Base-by-base conservation (phyloP, 2,329 filamentous ascomycete species). In the Polychaeton citri region DNA sequence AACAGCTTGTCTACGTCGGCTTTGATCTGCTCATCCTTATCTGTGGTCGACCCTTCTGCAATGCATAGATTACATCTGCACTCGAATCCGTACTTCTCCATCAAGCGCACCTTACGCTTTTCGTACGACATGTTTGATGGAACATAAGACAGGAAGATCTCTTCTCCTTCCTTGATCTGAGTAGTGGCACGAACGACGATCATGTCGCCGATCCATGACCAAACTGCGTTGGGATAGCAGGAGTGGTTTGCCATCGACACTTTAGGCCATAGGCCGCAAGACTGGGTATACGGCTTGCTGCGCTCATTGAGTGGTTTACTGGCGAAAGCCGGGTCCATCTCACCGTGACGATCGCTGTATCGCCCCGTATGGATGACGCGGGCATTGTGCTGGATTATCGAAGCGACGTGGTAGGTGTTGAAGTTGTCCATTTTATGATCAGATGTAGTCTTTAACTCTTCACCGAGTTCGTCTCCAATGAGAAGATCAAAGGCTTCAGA, bases 131-230 rank as follows among this genome's bases (percentile, higher is more conserved):
- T 15, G 24, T 28, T 28, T 28, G 24, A 10, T 28, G 12, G 12
- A 12, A 76, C 62, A 48, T 80, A 80, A 3, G 72, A 71, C 39
- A 78, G 71, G 45, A 65, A 71, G 19, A 79, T 61, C 49, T 80
- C 73, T 19, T 74, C 67, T 41, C 64, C 66, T 38, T 64, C 61
- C 13, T 58, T 52, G 40, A 79, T 74, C 0, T 65, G 60, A 9
- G 55, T 58, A 2, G 76, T 53, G 0, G 73, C 65, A 21, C 71
- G 68, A 20, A 76, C 48, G 10, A 59, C 59, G 7, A 74, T 52
- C 20, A 58, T 50, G 3, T 65, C 57, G 15, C 70, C 65, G 38
- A 76, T 70, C 55, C 76, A 75, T 9, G 70, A 62, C 13, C 75
- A 62, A 19, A 65, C 64, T 2, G 69, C 65, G 43, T 79, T 79